Percentiles rank a stretch among this genome's conserved stretches.
Conservation (phyloP, 768 basidiomycete genomes). For the Suillus brevipes region DNA sequence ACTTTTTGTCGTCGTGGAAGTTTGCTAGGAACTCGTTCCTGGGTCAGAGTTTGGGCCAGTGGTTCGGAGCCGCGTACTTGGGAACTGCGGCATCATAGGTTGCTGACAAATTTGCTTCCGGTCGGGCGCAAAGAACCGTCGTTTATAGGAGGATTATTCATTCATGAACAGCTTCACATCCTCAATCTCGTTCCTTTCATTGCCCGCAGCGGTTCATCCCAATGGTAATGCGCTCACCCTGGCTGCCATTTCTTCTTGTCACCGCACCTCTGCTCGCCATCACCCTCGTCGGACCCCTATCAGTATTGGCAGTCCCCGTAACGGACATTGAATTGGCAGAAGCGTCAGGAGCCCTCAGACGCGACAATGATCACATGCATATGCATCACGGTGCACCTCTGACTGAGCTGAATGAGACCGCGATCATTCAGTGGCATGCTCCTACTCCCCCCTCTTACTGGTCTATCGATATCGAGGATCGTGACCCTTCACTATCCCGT, state of each 20-base stretch:
- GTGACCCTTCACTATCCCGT: slow-evolving; percentile 41
- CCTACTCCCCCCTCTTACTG: slow-evolving; percentile 83
- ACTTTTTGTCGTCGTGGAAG: too few species aligned
- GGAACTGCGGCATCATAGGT: not conserved
- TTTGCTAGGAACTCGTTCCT: too few species aligned
- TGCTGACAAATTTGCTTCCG: slow-evolving; percentile 11
- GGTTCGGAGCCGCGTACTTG: slow-evolving; percentile 1
- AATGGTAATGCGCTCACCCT: slow-evolving; percentile 14
- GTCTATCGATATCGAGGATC: slow-evolving; percentile 70
- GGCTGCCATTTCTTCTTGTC: not conserved
- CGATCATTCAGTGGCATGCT: slow-evolving; percentile 60
- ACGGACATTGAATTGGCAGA: not conserved
- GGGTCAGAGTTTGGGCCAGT: too few species aligned
- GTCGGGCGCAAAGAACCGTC: not conserved
- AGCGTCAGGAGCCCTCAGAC: slow-evolving; percentile 8
- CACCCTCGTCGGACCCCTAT: slow-evolving; percentile 9
- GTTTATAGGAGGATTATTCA: slow-evolving; percentile 2
- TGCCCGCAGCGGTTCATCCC: not conserved
- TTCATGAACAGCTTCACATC: not conserved
- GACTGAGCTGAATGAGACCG: slow-evolving; percentile 75
- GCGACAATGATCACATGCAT: slow-evolving; percentile 43
- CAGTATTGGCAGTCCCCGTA: not conserved
- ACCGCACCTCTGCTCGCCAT: slow-evolving; percentile 6
- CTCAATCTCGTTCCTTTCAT: not conserved
- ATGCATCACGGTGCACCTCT: slow-evolving; percentile 51